A percentile compares a stretch with the other conserved stretches of the same genome.
Evolutionary conservation across 345 rosid species (phyloP).

Genomic region (Pistacia integerrima): DNA sequence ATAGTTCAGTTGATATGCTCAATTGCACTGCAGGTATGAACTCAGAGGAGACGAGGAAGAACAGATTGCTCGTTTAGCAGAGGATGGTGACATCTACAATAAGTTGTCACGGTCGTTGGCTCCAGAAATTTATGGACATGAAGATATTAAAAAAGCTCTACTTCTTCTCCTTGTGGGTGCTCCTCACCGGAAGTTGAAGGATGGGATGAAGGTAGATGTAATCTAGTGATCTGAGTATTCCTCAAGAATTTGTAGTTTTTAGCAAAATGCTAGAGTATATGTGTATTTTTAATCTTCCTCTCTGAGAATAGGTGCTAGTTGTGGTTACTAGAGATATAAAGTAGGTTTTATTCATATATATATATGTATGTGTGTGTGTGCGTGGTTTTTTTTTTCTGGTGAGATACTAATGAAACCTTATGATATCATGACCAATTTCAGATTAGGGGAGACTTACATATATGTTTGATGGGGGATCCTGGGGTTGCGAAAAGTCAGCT

Average conservation of each 20-base stretch:
- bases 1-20: conserved; percentile 4
- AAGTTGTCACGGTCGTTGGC: conserved; percentile 90
- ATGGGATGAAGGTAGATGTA: conserved; percentile 90
- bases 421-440: conserved; percentile 33
- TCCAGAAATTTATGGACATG: conserved; percentile 99
- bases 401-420: conserved; percentile 3
- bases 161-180: conserved; percentile 97
- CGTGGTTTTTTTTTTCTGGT: neutral
- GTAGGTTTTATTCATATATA: neutral
- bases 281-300: neutral
- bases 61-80: conserved; percentile 82
- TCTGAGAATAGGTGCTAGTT: neutral
- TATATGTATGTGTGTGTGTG: too few relatives aligned
- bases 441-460: conserved; percentile 97
- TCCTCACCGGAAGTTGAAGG: conserved; percentile 91
- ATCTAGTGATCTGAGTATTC: neutral
- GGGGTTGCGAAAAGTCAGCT: conserved; percentile 99
- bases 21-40: conserved; percentile 63
- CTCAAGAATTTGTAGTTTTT: neutral
- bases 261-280: neutral
- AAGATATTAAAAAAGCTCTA: conserved; percentile 92
- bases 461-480: conserved; percentile 99
- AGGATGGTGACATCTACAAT: conserved; percentile 96
- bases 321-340: neutral
- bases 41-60: conserved; percentile 85